These are phyloP conservation scores for Eucalyptus virginea DNA, from an alignment of 345 rosid species.

Conservation along the genomic window DNA sequence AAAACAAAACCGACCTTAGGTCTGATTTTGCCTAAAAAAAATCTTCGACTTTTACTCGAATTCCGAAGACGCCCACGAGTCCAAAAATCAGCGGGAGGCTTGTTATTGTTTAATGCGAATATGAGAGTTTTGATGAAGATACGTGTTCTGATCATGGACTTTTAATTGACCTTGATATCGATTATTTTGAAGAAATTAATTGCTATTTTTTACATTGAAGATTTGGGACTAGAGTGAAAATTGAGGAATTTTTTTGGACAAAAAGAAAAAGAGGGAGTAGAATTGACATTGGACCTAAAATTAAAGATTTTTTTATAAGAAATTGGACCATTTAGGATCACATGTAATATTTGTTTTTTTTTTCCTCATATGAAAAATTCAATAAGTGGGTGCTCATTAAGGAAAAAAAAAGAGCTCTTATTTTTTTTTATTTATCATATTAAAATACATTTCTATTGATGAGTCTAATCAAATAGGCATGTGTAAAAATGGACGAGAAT, in stretches of 20 bases:
- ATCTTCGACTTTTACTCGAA: neutral
- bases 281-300: too few species aligned
- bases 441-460: neutral
- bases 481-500: neutral
- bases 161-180: accelerated
- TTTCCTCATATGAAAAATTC: neutral
- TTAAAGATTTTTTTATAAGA: neutral
- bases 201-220: neutral
- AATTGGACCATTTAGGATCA: neutral
- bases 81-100: neutral
- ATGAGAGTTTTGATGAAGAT: neutral
- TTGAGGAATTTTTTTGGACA: neutral
- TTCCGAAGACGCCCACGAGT: neutral
- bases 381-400: neutral
- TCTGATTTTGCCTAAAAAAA: neutral
- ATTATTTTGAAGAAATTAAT: neutral
- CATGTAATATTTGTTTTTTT: neutral
- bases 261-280: neutral
- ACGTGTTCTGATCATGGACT: neutral
- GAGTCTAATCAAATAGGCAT: neutral
- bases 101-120: neutral
- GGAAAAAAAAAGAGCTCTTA: neutral
- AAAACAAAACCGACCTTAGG: too few species aligned
- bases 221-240: neutral
- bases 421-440: neutral